Evolutionary conservation across 169 alveolate genomes (phyloP).

Genomic region (Eimeria necatrix): DNA sequence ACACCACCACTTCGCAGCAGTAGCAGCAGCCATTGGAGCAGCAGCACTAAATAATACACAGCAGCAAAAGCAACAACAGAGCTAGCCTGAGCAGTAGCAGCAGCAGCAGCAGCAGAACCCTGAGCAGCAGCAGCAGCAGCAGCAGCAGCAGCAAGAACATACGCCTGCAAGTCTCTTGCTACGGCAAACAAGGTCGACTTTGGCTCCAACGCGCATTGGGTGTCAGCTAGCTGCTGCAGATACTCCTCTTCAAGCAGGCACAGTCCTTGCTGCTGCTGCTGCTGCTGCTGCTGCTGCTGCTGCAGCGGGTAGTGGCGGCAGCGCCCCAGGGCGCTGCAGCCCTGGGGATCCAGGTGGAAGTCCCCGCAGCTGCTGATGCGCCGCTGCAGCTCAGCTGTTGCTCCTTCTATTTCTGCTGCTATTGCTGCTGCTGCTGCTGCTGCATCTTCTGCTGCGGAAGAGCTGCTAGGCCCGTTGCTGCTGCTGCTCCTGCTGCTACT

Average conservation of each 20-base stretch:
- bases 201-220: slow-evolving; percentile 16
- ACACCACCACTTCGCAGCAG: neutral
- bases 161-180: slow-evolving; percentile 18
- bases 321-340: slow-evolving; percentile 7
- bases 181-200: neutral
- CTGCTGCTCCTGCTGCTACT: slow-evolving; percentile 25
- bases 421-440: neutral
- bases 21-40: neutral
- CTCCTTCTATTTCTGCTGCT: neutral
- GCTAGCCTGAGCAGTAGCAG: too few species aligned
- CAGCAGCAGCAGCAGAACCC: neutral
- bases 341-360: slow-evolving; percentile 3
- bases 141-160: neutral
- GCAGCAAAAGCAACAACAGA: neutral
- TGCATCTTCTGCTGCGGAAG: neutral
- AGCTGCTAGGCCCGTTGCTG: neutral
- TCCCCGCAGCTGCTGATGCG: slow-evolving; percentile 42
- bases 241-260: slow-evolving; percentile 9
- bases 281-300: slow-evolving; percentile 31
- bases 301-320: slow-evolving; percentile 16
- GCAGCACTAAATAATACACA: neutral
- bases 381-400: slow-evolving; percentile 28
- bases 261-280: slow-evolving; percentile 8
- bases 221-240: slow-evolving; percentile 8
- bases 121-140: slow-evolving; percentile 2